phyloP scores from a whole-genome alignment of 306 rosid species.

The Vachellia collinsii region DNA sequence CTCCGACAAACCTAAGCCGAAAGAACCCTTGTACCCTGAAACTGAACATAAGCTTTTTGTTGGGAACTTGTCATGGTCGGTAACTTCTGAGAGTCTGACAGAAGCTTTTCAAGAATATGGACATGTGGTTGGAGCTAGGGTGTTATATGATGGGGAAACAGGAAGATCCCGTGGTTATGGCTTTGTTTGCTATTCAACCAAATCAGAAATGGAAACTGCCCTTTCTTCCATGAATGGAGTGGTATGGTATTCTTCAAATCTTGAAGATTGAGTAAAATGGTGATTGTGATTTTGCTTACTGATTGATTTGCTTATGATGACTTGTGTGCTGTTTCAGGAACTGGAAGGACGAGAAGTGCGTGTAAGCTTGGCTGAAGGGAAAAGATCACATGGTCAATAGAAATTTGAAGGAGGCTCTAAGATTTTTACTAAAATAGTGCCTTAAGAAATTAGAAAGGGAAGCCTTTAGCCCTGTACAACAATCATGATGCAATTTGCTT shows the following conservation, averaged over 20 bases:
- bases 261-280: neutral
- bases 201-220: conserved; percentile 87
- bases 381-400: conserved; percentile 46
- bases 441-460: conserved; percentile 35
- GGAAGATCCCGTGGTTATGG: conserved; percentile 95
- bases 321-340: conserved; percentile 56
- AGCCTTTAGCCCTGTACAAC: conserved; percentile 6
- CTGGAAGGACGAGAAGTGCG: conserved; percentile 84
- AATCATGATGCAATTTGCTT: conserved; percentile 32
- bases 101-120: conserved; percentile 84
- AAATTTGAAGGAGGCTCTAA: conserved; percentile 22
- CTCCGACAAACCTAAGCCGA: conserved; percentile 81
- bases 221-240: conserved; percentile 63
- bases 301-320: conserved; percentile 26
- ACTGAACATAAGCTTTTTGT: conserved; percentile 80
- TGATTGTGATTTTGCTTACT: conserved; percentile 18
- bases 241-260: conserved; percentile 46
- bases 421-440: conserved; percentile 32
- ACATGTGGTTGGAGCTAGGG: conserved; percentile 89
- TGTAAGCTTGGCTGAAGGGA: conserved; percentile 91
- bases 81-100: conserved; percentile 72
- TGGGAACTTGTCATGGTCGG: conserved; percentile 92
- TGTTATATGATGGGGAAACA: conserved; percentile 79
- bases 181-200: conserved; percentile 71
- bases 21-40: conserved; percentile 86